These are phyloP conservation scores for Rauvolfia tetraphylla DNA, from an alignment of 257 asterid genomes.

Conservation along the genomic window DNA sequence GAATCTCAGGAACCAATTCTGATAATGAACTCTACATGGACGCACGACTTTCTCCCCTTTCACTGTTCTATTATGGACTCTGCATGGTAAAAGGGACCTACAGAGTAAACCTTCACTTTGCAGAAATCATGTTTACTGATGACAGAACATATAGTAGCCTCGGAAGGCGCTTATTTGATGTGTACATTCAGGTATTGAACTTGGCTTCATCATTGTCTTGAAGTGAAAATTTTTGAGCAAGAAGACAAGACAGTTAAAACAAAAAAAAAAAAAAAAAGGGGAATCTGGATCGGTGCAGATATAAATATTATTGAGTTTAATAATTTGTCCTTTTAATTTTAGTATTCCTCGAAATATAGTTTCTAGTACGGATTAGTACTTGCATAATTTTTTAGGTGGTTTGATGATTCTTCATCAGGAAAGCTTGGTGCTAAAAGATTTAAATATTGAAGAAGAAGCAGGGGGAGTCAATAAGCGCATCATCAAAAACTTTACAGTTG, in stretches of 20 bases:
- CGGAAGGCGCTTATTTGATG: slow-evolving; percentile 34
- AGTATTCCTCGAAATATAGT: background rate
- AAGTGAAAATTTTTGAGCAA: background rate
- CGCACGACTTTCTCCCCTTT: slow-evolving; percentile 41
- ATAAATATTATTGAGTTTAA: background rate
- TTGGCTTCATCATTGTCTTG: background rate
- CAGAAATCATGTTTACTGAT: slow-evolving; percentile 32
- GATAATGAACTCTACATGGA: slow-evolving; percentile 15
- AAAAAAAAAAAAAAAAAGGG: background rate
- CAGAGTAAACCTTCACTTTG: slow-evolving; percentile 36
- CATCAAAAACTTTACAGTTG: background rate
- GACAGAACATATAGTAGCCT: slow-evolving; percentile 24
- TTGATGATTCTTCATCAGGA: slow-evolving; percentile 12
- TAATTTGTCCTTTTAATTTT: too few species aligned
- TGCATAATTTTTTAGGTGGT: background rate
- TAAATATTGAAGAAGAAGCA: slow-evolving; percentile 25
- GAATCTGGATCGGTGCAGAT: background rate
- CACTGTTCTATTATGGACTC: slow-evolving; percentile 33
- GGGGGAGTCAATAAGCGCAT: slow-evolving; percentile 21
- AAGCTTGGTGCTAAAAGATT: slow-evolving; percentile 19
- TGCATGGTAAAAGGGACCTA: slow-evolving; percentile 37
- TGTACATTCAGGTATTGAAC: slow-evolving; percentile 32
- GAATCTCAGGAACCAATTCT: background rate
- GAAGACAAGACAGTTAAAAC: background rate
- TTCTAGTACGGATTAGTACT: background rate